Percentiles rank a stretch among this genome's conserved stretches.
phyloP scores from a whole-genome alignment of 345 rosid species.

The Camelina sativa region DNA sequence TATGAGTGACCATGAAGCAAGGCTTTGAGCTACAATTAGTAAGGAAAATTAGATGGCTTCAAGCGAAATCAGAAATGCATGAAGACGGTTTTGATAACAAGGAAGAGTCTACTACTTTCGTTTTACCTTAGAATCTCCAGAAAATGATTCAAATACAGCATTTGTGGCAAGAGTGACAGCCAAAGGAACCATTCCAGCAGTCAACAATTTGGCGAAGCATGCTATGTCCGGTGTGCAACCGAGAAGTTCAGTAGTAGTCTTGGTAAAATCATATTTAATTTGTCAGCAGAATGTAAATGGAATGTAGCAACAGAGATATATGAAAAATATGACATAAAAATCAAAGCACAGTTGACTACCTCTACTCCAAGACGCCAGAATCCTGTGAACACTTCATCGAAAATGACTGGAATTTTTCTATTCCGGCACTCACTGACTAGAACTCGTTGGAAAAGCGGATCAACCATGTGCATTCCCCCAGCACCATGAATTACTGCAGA shows the following conservation, averaged over 20 bases:
- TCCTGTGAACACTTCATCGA: slow-evolving; percentile 97
- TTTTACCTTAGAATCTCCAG: slow-evolving; percentile 90
- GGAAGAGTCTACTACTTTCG: background rate
- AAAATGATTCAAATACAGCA: slow-evolving; percentile 72
- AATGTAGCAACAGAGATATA: slow-evolving; percentile 5
- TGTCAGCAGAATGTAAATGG: slow-evolving; percentile 32
- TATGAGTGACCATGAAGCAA: slow-evolving; percentile 97
- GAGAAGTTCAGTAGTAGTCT: slow-evolving; percentile 81
- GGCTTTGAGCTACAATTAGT: slow-evolving; percentile 73
- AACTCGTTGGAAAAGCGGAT: slow-evolving; percentile 90
- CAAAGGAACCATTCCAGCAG: slow-evolving; percentile 90
- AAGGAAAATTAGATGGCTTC: slow-evolving; percentile 18
- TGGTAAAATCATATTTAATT: slow-evolving; percentile 40
- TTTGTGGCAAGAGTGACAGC: slow-evolving; percentile 83
- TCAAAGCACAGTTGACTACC: slow-evolving; percentile 49
- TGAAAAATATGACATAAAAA: slow-evolving; percentile 6
- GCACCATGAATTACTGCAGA: slow-evolving; percentile 85
- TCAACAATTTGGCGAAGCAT: slow-evolving; percentile 89
- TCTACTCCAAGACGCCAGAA: slow-evolving; percentile 97
- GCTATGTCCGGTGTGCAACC: slow-evolving; percentile 91
- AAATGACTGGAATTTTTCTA: slow-evolving; percentile 79
- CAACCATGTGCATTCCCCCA: slow-evolving; percentile 98
- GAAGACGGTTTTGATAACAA: background rate
- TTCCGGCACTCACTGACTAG: slow-evolving; percentile 81
- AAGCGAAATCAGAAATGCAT: slow-evolving; percentile 2